Conservation (phyloP, 192 early-diverging fungal species). For the Gaertneriomyces sp. region DNA sequence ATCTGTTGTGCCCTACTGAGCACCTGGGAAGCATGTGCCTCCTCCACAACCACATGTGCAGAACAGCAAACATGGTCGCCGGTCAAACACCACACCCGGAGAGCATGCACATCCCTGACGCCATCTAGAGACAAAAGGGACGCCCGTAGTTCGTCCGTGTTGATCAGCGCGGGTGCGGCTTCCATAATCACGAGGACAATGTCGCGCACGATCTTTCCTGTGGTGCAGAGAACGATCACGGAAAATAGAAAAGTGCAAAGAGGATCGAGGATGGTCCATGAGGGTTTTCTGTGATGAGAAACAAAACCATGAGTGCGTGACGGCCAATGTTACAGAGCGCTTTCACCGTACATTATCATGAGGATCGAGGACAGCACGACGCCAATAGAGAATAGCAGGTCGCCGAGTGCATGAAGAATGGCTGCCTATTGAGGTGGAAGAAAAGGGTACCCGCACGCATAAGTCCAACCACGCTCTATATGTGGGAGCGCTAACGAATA, state of each 20-base stretch:
- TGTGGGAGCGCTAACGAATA: too few species aligned
- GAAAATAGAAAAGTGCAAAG: slow-evolving; percentile 80
- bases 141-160: neutral
- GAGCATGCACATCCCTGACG: neutral
- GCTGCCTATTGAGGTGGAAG: too few species aligned
- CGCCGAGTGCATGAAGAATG: slow-evolving; percentile 71
- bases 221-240: slow-evolving; percentile 68
- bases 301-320: neutral
- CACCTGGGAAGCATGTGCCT: too few species aligned
- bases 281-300: slow-evolving; percentile 38
- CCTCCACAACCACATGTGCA: slow-evolving; percentile 2
- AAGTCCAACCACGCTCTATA: too few species aligned
- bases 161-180: too few species aligned
- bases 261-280: slow-evolving; percentile 63
- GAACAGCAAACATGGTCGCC: neutral
- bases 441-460: too few species aligned
- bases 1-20: neutral
- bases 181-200: slow-evolving; percentile 70
- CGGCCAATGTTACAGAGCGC: neutral
- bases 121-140: neutral
- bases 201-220: slow-evolving; percentile 56
- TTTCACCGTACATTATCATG: slow-evolving; percentile 29
- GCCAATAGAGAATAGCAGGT: slow-evolving; percentile 73
- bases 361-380: slow-evolving; percentile 70
- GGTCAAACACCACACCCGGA: slow-evolving; percentile 2